A percentile compares a stretch with the other conserved stretches of the same genome.
Evolutionary conservation across 352 stramenopile species (phyloP).

Genomic region (Phytophthora litchii): DNA sequence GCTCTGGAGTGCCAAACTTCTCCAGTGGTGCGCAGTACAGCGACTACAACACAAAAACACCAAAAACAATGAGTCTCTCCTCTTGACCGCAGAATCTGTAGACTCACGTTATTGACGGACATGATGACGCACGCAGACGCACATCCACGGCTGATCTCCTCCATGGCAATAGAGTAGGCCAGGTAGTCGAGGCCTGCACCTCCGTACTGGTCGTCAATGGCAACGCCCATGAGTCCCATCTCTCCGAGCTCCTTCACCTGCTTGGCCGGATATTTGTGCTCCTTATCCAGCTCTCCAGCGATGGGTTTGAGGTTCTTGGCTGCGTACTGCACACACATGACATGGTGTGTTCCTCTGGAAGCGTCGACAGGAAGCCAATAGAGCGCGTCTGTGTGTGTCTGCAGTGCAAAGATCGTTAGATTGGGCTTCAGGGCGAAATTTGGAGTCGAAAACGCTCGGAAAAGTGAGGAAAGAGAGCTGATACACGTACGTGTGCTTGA

Average conservation of each 20-base stretch:
- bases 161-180: slow-evolving; percentile 97
- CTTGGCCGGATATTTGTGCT: slow-evolving; percentile 85
- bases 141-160: slow-evolving; percentile 97
- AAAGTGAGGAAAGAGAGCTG: background rate
- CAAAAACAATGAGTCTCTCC: slow-evolving; percentile 1
- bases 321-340: slow-evolving; percentile 96
- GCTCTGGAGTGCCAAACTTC: slow-evolving; percentile 91
- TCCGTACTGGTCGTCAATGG: slow-evolving; percentile 87
- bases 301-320: slow-evolving; percentile 94
- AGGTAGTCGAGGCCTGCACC: slow-evolving; percentile 95
- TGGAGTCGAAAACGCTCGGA: background rate
- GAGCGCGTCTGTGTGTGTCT: slow-evolving; percentile 42
- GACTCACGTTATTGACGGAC: slow-evolving; percentile 91
- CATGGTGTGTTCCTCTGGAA: slow-evolving; percentile 95
- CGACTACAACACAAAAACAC: slow-evolving; percentile 66
- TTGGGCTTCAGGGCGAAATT: background rate
- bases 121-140: slow-evolving; percentile 97
- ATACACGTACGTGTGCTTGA: slow-evolving; percentile 36
- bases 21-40: slow-evolving; percentile 96
- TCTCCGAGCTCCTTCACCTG: slow-evolving; percentile 90
- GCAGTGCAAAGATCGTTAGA: slow-evolving; percentile 17
- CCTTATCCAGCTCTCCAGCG: slow-evolving; percentile 89
- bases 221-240: slow-evolving; percentile 96
- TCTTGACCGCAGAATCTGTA: background rate
- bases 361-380: slow-evolving; percentile 62